Evolutionary conservation across 768 basidiomycete genomes (phyloP).

Genomic region (Coprinellus micaceus): DNA sequence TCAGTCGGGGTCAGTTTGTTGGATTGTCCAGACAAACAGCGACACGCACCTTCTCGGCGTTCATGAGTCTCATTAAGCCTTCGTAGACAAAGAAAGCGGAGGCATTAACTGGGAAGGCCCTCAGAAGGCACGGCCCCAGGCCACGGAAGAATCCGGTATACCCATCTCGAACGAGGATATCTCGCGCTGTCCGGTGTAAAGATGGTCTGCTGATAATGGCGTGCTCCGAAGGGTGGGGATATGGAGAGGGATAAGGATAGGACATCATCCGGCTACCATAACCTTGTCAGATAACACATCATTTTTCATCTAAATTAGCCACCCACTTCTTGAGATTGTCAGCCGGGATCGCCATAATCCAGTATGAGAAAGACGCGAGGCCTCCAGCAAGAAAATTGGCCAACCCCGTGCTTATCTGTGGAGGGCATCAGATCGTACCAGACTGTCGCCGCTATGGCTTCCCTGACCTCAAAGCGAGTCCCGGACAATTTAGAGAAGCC

Average conservation of each 20-base stretch:
- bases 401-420: conserved; percentile 54
- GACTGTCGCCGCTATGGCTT: background rate
- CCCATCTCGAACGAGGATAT: conserved; percentile 53
- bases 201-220: conserved; percentile 36
- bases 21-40: conserved; percentile 13
- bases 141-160: conserved; percentile 61
- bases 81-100: conserved; percentile 79
- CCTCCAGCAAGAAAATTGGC: conserved; percentile 69
- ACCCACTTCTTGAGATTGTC: conserved; percentile 83
- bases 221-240: conserved; percentile 29
- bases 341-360: conserved; percentile 66
- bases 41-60: conserved; percentile 57
- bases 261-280: conserved; percentile 61
- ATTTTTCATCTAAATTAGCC: conserved; percentile 2
- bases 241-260: conserved; percentile 43
- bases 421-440: background rate
- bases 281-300: conserved; percentile 1
- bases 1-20: background rate
- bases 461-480: conserved; percentile 56
- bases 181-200: conserved; percentile 45
- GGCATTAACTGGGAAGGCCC: conserved; percentile 78
- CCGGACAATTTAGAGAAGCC: conserved; percentile 51
- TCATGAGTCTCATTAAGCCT: conserved; percentile 59
- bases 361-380: conserved; percentile 58
- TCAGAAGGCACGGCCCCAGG: conserved; percentile 59